Percentiles rank a stretch among this genome's conserved stretches.
Evolutionary conservation across 2,329 filamentous ascomycete genomes (phyloP).

Genomic region (Pseudogymnoascus sp.): DNA sequence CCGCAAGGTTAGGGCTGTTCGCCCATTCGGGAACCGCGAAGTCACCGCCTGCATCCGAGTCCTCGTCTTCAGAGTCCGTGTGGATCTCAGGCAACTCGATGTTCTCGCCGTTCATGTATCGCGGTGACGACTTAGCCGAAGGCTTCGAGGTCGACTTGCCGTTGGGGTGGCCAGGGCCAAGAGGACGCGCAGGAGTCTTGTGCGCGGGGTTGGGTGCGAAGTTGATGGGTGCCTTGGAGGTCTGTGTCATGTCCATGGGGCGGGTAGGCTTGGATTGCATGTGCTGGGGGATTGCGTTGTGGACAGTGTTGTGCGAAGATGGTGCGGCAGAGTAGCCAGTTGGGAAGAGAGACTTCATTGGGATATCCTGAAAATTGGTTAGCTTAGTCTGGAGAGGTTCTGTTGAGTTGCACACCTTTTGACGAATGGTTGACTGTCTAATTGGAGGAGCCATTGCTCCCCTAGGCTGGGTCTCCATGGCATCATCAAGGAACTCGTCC

Average conservation of each 20-base stretch:
- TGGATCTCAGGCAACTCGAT: conserved; percentile 93
- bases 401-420: conserved; percentile 24
- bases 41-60: conserved; percentile 52
- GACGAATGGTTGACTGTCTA: conserved; percentile 64
- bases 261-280: conserved; percentile 55
- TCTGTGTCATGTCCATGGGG: conserved; percentile 77
- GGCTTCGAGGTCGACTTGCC: conserved; percentile 53
- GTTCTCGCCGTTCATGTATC: conserved; percentile 80
- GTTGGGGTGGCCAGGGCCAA: conserved; percentile 32
- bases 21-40: conserved; percentile 76
- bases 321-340: conserved; percentile 47
- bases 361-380: conserved; percentile 46
- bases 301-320: conserved; percentile 34
- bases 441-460: conserved; percentile 77
- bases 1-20: conserved; percentile 73
- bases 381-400: conserved; percentile 56
- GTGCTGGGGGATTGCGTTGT: conserved; percentile 63
- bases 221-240: conserved; percentile 81
- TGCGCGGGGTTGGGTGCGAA: conserved; percentile 68
- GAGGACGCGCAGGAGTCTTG: conserved; percentile 62
- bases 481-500: conserved; percentile 58
- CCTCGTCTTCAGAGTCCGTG: conserved; percentile 87
- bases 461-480: conserved; percentile 51
- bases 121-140: conserved; percentile 64
- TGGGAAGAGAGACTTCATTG: conserved; percentile 52